Conservation (phyloP, 257 asterid genomes). For the Coffea eugenioides region DNA sequence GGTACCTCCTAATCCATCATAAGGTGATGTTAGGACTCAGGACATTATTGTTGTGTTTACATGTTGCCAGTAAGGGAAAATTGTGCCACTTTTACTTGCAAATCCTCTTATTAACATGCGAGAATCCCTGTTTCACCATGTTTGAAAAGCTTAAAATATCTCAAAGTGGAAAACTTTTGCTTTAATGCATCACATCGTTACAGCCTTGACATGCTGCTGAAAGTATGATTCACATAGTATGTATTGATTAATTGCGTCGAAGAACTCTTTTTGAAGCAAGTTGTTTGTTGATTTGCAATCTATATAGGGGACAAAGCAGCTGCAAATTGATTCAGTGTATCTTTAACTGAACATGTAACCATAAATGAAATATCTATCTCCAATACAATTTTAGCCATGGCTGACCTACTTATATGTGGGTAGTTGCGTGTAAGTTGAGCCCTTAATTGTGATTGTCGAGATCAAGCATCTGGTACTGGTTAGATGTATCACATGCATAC, state of each 20-base stretch:
- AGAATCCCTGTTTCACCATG: neutral
- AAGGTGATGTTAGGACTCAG: neutral
- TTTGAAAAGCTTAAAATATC: too few species aligned
- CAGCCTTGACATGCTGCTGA: neutral
- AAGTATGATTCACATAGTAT: neutral
- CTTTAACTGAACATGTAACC: neutral
- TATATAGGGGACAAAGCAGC: neutral
- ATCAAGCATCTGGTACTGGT: neutral
- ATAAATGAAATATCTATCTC: neutral
- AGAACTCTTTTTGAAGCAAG: neutral
- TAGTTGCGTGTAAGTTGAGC: neutral
- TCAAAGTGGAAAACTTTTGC: neutral
- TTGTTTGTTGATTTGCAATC: neutral
- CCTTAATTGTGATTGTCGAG: neutral
- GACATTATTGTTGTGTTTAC: neutral
- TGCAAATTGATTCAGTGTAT: neutral
- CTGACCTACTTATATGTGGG: neutral
- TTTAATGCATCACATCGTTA: neutral
- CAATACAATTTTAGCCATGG: neutral
- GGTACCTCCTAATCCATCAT: slow-evolving; percentile 40
- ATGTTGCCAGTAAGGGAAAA: neutral
- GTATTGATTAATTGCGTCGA: neutral
- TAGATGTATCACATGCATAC: neutral
- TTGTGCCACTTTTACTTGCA: neutral
- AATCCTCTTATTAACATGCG: neutral